Percentiles rank a stretch among this genome's conserved stretches.
phyloP scores from a whole-genome alignment of 2,329 filamentous ascomycete genomes.

The Byssochlamys sp. region DNA sequence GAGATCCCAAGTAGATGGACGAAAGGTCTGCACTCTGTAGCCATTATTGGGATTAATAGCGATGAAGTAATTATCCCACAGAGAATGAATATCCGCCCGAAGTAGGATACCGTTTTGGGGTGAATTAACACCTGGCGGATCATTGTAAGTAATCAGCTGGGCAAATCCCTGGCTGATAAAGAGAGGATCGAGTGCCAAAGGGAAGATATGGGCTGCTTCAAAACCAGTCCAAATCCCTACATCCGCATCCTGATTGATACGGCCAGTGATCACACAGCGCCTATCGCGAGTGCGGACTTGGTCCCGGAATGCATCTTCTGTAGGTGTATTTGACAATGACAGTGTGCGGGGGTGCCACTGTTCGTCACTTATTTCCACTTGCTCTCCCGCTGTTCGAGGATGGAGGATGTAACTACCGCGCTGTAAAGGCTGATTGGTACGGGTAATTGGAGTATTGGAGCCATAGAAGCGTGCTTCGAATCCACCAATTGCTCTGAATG shows the following conservation, averaged over 20 bases:
- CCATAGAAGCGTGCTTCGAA: not conserved
- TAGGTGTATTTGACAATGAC: not conserved
- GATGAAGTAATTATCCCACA: constrained; percentile 1
- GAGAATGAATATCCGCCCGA: not conserved
- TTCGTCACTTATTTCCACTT: not conserved
- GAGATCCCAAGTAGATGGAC: not conserved
- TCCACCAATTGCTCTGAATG: not conserved
- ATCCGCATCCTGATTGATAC: not conserved
- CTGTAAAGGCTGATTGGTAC: not conserved
- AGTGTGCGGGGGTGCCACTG: not conserved
- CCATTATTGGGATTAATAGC: constrained; percentile 5
- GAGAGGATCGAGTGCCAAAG: not conserved
- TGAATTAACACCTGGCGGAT: not conserved
- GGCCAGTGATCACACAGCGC: constrained; percentile 1
- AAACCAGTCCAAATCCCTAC: not conserved
- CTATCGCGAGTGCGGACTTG: constrained; percentile 9
- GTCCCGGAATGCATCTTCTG: not conserved
- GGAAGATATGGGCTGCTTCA: constrained; percentile 1
- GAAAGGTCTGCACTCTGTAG: constrained; percentile 2
- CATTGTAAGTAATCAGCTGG: not conserved
- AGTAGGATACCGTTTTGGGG: not conserved
- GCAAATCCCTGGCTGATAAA: not conserved
- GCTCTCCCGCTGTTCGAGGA: not conserved
- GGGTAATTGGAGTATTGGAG: not conserved
- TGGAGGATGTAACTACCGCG: not conserved